Conservation (phyloP, 208 protist genomes). For the Leishmania major region DNA sequence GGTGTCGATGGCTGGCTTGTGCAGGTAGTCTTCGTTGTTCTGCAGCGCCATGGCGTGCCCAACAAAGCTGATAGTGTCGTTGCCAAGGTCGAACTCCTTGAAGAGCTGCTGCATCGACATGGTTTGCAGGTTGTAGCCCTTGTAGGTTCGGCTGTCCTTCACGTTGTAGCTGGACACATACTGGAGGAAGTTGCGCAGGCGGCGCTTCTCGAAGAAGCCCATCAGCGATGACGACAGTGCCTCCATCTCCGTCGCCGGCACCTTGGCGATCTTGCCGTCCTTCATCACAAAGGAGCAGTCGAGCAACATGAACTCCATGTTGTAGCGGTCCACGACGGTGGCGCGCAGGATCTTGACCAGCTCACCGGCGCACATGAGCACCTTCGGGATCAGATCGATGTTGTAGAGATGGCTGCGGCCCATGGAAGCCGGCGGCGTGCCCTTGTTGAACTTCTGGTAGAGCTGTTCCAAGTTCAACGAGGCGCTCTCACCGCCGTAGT, state of each 20-base stretch:
- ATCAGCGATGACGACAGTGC: constrained; percentile 96
- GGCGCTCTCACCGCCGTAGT: constrained; percentile 99
- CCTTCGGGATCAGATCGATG: constrained; percentile 99
- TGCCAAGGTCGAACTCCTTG: constrained; percentile 95
- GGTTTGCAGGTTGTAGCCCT: constrained; percentile 87
- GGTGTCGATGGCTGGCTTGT: constrained; percentile 92
- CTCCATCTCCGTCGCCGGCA: constrained; percentile 97
- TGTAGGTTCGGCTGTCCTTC: constrained; percentile 90
- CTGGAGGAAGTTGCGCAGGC: constrained; percentile 93
- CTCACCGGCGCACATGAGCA: constrained; percentile 98
- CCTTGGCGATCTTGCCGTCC: constrained; percentile 96
- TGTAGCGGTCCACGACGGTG: constrained; percentile 98
- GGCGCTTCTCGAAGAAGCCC: constrained; percentile 98
- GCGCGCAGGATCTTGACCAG: constrained; percentile 98
- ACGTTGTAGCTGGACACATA: constrained; percentile 93
- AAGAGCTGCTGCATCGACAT: constrained; percentile 95
- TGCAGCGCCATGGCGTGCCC: constrained; percentile 96
- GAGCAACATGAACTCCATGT: constrained; percentile 99
- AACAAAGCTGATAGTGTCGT: constrained; percentile 97
- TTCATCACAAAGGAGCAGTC: constrained; percentile 98
- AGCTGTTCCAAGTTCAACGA: constrained; percentile 98
- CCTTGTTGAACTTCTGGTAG: constrained; percentile 95
- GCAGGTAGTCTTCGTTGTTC: constrained; percentile 93
- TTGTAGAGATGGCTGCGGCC: constrained; percentile 97
- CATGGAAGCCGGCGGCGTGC: constrained; percentile 68